These are phyloP conservation scores for Rhododendron griersonianum DNA, from an alignment of 148 eudicot species.

Conservation along the genomic window DNA sequence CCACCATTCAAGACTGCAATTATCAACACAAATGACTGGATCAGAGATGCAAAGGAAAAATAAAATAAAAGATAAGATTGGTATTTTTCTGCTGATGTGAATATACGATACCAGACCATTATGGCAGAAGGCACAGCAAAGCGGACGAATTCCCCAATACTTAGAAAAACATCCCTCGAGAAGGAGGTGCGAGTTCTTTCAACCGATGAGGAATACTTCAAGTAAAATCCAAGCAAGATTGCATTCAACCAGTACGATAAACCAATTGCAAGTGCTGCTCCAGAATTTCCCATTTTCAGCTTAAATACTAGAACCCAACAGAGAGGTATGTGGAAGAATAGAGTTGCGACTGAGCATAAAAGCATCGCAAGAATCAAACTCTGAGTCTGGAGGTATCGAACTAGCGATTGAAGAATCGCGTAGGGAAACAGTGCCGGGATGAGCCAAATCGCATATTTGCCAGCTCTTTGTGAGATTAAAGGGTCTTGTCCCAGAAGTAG, in stretches of 20 bases:
- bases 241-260: constrained; percentile 36
- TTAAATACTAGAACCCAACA: constrained; percentile 43
- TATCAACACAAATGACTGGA: not conserved
- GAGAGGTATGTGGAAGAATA: constrained; percentile 27
- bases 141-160: constrained; percentile 24
- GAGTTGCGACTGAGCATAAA: constrained; percentile 14
- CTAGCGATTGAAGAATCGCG: constrained; percentile 19
- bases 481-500: constrained; percentile 27
- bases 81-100: not conserved
- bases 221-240: constrained; percentile 28
- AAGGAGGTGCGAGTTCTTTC: constrained; percentile 22
- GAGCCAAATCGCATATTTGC: constrained; percentile 21
- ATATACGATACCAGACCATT: constrained; percentile 40
- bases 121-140: constrained; percentile 46
- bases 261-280: constrained; percentile 37
- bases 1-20: constrained; percentile 55
- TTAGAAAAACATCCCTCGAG: constrained; percentile 19
- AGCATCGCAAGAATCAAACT: constrained; percentile 35
- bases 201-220: constrained; percentile 31
- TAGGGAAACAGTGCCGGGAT: constrained; percentile 29
- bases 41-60: not conserved
- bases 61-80: not conserved
- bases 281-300: constrained; percentile 20
- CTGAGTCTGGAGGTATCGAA: constrained; percentile 35
- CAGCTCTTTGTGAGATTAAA: constrained; percentile 25